phyloP scores from a whole-genome alignment of 306 rosid genomes.

The Cicer yamashitae region DNA sequence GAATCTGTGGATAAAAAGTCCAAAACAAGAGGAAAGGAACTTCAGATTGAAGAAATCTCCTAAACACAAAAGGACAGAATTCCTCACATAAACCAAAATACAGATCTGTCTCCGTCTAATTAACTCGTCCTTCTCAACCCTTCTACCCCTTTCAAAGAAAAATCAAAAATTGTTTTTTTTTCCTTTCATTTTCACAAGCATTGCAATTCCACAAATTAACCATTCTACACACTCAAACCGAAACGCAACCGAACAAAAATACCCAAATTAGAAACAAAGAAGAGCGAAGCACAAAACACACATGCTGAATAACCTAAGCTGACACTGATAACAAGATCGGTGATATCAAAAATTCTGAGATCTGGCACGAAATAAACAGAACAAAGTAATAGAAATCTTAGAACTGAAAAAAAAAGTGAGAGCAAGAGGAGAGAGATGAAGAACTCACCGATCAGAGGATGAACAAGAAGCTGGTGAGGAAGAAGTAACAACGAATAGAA shows the following conservation, averaged over 20 bases:
- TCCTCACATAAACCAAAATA: conserved; percentile 36
- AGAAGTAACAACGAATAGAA: conserved; percentile 88
- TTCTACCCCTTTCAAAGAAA: conserved; percentile 15
- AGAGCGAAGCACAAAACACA: conserved; percentile 41
- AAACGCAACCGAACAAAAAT: conserved; percentile 43
- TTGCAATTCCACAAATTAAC: conserved; percentile 34
- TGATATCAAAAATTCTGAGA: conserved; percentile 53
- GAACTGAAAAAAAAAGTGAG: conserved; percentile 35
- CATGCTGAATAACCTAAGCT: conserved; percentile 59
- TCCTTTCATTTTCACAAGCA: conserved; percentile 19
- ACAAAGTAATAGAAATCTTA: conserved; percentile 50
- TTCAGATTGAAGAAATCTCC: conserved; percentile 39
- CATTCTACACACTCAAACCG: conserved; percentile 38
- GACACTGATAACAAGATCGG: conserved; percentile 50
- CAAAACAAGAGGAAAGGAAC: conserved; percentile 38
- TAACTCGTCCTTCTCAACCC: conserved; percentile 24
- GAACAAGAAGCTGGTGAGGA: conserved; percentile 98
- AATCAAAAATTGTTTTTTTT: conserved; percentile 8
- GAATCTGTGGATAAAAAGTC: conserved; percentile 29
- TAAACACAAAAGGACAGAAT: conserved; percentile 19
- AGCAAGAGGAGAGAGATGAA: conserved; percentile 44
- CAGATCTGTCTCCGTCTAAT: conserved; percentile 45
- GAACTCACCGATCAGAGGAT: conserved; percentile 99
- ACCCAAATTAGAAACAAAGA: conserved; percentile 45
- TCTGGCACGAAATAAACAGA: conserved; percentile 62